Evolutionary conservation across 495 filamentous ascomycete genomes (phyloP).

Genomic region (Xylaria acuta): DNA sequence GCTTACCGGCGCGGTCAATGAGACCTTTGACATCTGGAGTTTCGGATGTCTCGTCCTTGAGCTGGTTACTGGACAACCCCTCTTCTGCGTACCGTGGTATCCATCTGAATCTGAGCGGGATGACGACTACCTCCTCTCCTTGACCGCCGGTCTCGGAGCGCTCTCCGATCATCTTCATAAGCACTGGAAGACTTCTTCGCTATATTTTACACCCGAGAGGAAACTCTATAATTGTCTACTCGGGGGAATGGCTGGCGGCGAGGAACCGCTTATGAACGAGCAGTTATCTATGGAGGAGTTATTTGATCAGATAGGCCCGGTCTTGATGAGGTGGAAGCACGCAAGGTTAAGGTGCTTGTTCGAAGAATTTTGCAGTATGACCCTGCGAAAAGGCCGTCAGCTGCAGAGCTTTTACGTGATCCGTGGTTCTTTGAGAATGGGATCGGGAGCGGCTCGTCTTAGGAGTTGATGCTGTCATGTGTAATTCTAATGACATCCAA

Average conservation of each 20-base stretch:
- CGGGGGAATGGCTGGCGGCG: conserved; percentile 27
- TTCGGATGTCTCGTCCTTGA: conserved; percentile 50
- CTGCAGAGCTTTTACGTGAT: conserved; percentile 38
- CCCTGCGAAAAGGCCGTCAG: conserved; percentile 40
- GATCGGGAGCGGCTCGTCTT: conserved; percentile 10
- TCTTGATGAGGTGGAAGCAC: conserved; percentile 39
- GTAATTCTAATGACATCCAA: conserved; percentile 8
- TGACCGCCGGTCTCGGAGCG: conserved; percentile 24
- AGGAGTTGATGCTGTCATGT: conserved; percentile 8
- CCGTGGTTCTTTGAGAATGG: conserved; percentile 39
- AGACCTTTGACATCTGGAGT: conserved; percentile 49
- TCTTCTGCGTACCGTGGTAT: conserved; percentile 39
- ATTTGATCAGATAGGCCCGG: conserved; percentile 37
- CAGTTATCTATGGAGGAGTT: conserved; percentile 37
- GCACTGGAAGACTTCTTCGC: conserved; percentile 40
- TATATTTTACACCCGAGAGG: conserved; percentile 42
- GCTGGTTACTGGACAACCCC: conserved; percentile 41
- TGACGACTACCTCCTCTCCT: conserved; percentile 24
- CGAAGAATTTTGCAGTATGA: conserved; percentile 47
- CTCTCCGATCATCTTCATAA: conserved; percentile 38
- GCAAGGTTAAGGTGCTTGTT: conserved; percentile 38
- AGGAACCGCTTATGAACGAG: conserved; percentile 28
- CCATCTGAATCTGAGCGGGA: neutral
- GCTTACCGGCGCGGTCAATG: conserved; percentile 35
- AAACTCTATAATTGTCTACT: conserved; percentile 40